Conservation (phyloP, 2,329 filamentous ascomycete genomes). For the Fusarium sp. region DNA sequence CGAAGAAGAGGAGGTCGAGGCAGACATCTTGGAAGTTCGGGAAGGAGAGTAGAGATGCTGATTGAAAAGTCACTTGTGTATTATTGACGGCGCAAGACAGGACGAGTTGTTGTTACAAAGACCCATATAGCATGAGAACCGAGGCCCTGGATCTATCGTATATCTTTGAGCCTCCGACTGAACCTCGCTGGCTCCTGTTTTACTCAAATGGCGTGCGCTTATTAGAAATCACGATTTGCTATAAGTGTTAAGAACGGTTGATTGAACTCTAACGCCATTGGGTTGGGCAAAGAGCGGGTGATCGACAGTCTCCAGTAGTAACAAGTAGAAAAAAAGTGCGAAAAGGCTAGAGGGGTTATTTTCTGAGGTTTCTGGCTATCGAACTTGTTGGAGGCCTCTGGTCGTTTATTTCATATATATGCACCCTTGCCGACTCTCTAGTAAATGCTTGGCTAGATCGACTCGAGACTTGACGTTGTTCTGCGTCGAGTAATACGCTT, state of each 20-base stretch:
- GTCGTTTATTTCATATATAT: neutral
- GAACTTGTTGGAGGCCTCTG: neutral
- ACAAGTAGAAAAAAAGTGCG: neutral
- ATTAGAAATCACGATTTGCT: neutral
- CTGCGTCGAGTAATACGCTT: neutral
- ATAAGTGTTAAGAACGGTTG: neutral
- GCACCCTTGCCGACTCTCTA: neutral
- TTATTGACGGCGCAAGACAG: slow-evolving; percentile 14
- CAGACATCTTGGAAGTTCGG: slow-evolving; percentile 51
- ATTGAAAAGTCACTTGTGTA: slow-evolving; percentile 10
- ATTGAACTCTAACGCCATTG: slow-evolving; percentile 2
- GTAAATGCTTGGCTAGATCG: neutral
- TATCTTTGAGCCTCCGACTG: neutral
- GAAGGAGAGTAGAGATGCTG: slow-evolving; percentile 44
- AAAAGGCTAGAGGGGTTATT: neutral
- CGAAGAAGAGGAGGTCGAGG: slow-evolving; percentile 45
- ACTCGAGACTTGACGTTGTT: neutral
- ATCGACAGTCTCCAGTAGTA: slow-evolving; percentile 20
- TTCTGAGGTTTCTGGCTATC: neutral
- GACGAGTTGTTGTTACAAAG: neutral
- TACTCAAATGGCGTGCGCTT: neutral
- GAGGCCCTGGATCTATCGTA: neutral
- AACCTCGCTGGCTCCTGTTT: neutral
- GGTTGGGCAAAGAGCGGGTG: slow-evolving; percentile 8
- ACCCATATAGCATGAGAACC: neutral